Base-by-base conservation (phyloP, 1,139 yeast species). In the Debaryomyces subglobosus region DNA sequence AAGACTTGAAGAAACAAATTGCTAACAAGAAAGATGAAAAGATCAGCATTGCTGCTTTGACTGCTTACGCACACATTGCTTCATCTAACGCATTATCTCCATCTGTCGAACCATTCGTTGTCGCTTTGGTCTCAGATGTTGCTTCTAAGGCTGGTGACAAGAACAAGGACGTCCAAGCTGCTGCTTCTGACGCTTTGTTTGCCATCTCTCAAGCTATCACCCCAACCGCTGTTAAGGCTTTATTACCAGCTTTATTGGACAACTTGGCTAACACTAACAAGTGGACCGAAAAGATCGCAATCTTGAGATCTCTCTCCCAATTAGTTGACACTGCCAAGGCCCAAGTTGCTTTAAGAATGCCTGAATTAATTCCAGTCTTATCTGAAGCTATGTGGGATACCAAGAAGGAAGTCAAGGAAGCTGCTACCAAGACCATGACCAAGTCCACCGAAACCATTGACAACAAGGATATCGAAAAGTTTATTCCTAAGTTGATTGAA, bases 381-480 rank as follows among this genome's bases (percentile, higher is more conserved):
- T 94, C 99, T 62, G 99, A 94, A 82, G 89, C 97, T 65, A 94
- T 94, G 98, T 94, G 99, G 99, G 99, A 94, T 77, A 94, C 99
- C 79, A 94, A 94, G 86, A 83, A 84, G 77, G 98, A 94, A 71
- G 98, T 94, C 72, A 94, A 94, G 87, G 85, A 83, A 65, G 96
- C 95, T 70, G 97, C 99, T 62, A 88, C 96, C 66, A 86, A 85
- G 66, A 90, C 98, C 73, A 91, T 94, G 84, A 84, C 92, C 76
- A 89, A 90, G 79, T 86, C 96, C 63, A 94, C 99, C 65, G 95
- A 91, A 75, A 91, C 98, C 69, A 94, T 94, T 67, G 96, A 94
- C 78, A 94, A 94, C 92, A 94, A 94, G 86, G 99, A 94, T 90
- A 95, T 94, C 71, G 96, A 90, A 77, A 90, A 92, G 83, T 94